Conservation (phyloP, 495 filamentous ascomycete species). For the Chaetomium tenue region DNA sequence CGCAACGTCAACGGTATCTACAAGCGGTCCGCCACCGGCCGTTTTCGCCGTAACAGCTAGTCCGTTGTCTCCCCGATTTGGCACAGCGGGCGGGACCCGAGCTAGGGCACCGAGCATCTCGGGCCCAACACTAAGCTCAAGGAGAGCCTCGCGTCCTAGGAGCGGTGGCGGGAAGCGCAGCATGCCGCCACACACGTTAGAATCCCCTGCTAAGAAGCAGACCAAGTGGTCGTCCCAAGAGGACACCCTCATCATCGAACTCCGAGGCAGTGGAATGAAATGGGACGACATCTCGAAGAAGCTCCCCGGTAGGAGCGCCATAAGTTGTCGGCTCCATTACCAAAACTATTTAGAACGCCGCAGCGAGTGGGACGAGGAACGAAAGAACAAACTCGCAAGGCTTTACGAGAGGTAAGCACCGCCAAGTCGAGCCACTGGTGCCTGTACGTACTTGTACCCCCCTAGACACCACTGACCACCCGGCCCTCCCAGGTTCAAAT, state of each 20-base stretch:
- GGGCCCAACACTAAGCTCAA: conserved; percentile 13
- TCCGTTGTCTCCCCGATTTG: conserved; percentile 26
- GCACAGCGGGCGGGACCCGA: conserved; percentile 15
- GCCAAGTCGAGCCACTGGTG: neutral
- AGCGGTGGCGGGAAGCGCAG: conserved; percentile 42
- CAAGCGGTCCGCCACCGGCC: conserved; percentile 23
- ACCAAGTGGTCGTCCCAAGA: conserved; percentile 95
- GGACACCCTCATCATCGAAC: conserved; percentile 82
- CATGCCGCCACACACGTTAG: conserved; percentile 56
- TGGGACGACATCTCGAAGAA: conserved; percentile 97
- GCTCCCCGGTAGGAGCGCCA: conserved; percentile 84
- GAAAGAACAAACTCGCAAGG: conserved; percentile 91
- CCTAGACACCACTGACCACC: conserved; percentile 26
- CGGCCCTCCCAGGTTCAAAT: conserved; percentile 70
- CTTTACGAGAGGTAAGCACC: conserved; percentile 85
- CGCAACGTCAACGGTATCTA: conserved; percentile 35
- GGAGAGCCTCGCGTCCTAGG: conserved; percentile 21
- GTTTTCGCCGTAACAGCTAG: conserved; percentile 30
- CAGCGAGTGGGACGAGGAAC: conserved; percentile 93
- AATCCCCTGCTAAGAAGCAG: conserved; percentile 88
- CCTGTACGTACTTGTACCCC: neutral
- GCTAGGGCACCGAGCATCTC: conserved; percentile 19
- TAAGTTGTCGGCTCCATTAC: conserved; percentile 91
- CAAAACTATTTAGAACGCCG: conserved; percentile 94
- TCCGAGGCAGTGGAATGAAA: conserved; percentile 87